Conservation (phyloP, 345 rosid species). For the Eucalyptus melliodora region DNA sequence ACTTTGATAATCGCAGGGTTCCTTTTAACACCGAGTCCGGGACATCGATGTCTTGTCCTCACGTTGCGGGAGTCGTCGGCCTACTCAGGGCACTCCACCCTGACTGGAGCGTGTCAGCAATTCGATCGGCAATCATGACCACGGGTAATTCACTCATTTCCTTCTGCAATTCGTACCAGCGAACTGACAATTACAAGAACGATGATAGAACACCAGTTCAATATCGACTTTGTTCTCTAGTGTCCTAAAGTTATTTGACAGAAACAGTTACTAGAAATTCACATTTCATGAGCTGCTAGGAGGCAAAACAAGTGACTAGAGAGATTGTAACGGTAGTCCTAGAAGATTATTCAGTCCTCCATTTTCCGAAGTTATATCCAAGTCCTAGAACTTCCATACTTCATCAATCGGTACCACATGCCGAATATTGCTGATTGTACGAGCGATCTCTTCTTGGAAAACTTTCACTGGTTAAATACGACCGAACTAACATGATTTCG, state of each 20-base stretch:
- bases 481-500: background rate
- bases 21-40: constrained; percentile 17
- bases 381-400: background rate
- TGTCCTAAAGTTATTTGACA: background rate
- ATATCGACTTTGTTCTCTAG: background rate
- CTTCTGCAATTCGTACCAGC: background rate
- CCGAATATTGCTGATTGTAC: background rate
- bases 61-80: constrained; percentile 16
- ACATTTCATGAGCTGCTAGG: background rate
- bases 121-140: constrained; percentile 15
- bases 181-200: background rate
- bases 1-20: constrained; percentile 17
- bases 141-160: background rate
- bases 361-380: background rate
- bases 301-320: background rate
- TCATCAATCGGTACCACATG: background rate
- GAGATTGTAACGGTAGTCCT: background rate
- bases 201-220: background rate
- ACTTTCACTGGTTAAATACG: accelerated
- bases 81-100: constrained; percentile 8
- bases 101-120: constrained; percentile 19
- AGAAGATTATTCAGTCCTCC: background rate
- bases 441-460: background rate
- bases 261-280: background rate
- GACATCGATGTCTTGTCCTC: constrained; percentile 29